phyloP scores from a whole-genome alignment of 176 grass and related monocot species.

The Secale cereale region DNA sequence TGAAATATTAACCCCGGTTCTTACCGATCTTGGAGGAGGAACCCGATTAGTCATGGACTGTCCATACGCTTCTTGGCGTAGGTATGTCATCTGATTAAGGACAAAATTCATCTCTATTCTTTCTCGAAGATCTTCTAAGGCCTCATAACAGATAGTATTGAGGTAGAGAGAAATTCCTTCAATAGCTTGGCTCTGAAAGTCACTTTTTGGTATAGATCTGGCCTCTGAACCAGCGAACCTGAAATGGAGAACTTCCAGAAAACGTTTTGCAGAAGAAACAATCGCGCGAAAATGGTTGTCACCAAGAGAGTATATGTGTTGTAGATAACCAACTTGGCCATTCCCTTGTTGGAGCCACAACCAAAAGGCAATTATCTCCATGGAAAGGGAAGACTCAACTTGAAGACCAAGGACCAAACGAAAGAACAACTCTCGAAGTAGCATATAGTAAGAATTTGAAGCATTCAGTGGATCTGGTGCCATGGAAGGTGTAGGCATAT shows the following conservation, averaged over 20 bases:
- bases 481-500: neutral
- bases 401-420: constrained; percentile 40
- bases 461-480: neutral
- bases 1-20: neutral
- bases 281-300: neutral
- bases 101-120: neutral
- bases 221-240: neutral
- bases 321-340: constrained; percentile 7
- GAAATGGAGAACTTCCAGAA: neutral
- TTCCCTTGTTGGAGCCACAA: constrained; percentile 53
- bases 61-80: neutral
- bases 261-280: neutral
- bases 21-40: neutral
- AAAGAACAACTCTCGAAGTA: constrained; percentile 34
- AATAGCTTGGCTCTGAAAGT: constrained; percentile 7
- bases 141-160: constrained; percentile 19
- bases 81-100: neutral
- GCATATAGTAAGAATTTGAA: neutral
- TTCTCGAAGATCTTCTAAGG: neutral
- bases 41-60: neutral
- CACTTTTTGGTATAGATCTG: neutral
- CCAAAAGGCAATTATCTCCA: constrained; percentile 64
- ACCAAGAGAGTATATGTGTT: neutral
- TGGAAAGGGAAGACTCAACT: constrained; percentile 35
- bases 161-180: constrained; percentile 16